Base-by-base conservation (phyloP, 306 rosid genomes). In the Trifolium subterraneum region DNA sequence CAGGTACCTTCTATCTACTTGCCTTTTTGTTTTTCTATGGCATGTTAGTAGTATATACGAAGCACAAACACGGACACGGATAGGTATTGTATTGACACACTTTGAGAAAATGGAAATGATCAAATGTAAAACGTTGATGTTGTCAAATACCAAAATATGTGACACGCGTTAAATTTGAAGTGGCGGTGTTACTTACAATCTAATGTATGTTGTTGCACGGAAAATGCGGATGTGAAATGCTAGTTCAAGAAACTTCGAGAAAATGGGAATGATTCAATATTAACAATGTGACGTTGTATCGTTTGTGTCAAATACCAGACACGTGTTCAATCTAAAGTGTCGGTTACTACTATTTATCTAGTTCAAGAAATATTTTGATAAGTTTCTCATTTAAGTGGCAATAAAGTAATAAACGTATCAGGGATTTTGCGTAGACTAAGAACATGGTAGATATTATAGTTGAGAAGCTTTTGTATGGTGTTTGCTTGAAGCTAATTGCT, bases 1-100 rank as follows among this genome's bases (percentile, higher is more conserved):
- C 88, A 88, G 96, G 98, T 93, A 89, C 16, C 76, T 12, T 6
- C 19, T 45, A 25, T 4, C 27, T 51, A 52, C 19, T 50, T 27
- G 5, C 73, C 9, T 68, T 50, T 45, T 3, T 15, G 10, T 22
- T 44, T 8, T 6, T 2, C 16, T 3, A 60, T 29, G 0, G 4
- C 11, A 4, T 51, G 50, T 1, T 35, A 1, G 15, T 65, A 15
- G 19, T 67, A 23, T 67, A 10, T 44, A 23, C 18, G 41, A 60
- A 60, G 10, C 35, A 56, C 35, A 11, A 23, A 22, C 31, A 13
- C 25, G 1, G 6, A 25, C 38, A 2, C 38, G 13, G 33, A 29
- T 36, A 1, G 39, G 39, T 35, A 11, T 22, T 22, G 39, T 35
- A 11, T 22, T 22, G 18, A 48, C 55, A 13, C 5, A 14, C 38